A percentile compares a stretch with the other conserved stretches of the same genome.
These are phyloP conservation scores for Talaromyces sp. DNA, from an alignment of 2,329 filamentous ascomycete genomes.

Conservation along the genomic window DNA sequence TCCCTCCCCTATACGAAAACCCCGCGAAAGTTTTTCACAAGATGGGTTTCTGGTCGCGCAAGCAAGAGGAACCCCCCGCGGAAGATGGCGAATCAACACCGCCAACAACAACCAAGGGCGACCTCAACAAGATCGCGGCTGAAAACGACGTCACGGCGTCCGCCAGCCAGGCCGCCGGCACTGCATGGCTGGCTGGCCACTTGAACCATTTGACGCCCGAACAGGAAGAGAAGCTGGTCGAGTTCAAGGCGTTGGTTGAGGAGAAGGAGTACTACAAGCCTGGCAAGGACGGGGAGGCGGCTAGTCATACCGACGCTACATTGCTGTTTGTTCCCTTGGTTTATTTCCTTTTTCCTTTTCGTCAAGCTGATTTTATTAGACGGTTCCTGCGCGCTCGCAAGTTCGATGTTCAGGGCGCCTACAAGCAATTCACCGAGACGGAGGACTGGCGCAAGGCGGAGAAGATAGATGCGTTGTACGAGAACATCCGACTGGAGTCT, in stretches of 20 bases:
- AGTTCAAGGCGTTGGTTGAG: slow-evolving; percentile 67
- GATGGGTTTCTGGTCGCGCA: not conserved
- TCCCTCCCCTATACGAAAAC: not conserved
- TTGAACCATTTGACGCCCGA: slow-evolving; percentile 67
- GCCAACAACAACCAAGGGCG: slow-evolving; percentile 9
- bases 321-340: slow-evolving; percentile 36
- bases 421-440: slow-evolving; percentile 79
- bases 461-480: slow-evolving; percentile 72
- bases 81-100: not conserved
- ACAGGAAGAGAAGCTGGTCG: slow-evolving; percentile 62
- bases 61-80: slow-evolving; percentile 15
- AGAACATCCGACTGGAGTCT: slow-evolving; percentile 77
- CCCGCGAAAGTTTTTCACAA: not conserved
- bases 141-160: slow-evolving; percentile 34
- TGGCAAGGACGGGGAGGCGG: slow-evolving; percentile 25
- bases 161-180: slow-evolving; percentile 31
- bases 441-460: slow-evolving; percentile 83
- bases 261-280: slow-evolving; percentile 55
- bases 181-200: slow-evolving; percentile 57
- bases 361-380: slow-evolving; percentile 39
- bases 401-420: slow-evolving; percentile 73
- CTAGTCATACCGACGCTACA: slow-evolving; percentile 46
- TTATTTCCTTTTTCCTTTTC: too few species aligned
- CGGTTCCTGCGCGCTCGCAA: slow-evolving; percentile 81
- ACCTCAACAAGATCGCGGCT: slow-evolving; percentile 24